phyloP scores from a whole-genome alignment of 768 basidiomycete species.

The Suillus variegatus region DNA sequence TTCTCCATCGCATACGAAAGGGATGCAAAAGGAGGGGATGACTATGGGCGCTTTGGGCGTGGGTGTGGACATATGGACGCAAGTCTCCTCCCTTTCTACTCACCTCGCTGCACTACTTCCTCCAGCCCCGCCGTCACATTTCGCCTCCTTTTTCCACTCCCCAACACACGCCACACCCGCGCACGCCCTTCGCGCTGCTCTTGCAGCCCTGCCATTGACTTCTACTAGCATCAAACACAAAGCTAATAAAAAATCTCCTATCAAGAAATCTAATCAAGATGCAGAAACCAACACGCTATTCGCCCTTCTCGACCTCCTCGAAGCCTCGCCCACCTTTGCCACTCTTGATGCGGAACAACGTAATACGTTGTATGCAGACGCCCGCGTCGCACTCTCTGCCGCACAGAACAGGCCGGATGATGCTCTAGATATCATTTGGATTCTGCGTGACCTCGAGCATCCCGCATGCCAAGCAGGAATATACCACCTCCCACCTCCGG shows the following conservation, averaged over 20 bases:
- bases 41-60: conserved; percentile 26
- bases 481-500: conserved; percentile 16
- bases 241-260: conserved; percentile 1
- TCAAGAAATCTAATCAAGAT: conserved; percentile 16
- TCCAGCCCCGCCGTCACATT: conserved; percentile 54
- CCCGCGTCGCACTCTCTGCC: conserved; percentile 58
- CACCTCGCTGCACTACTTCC: conserved; percentile 65
- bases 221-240: conserved; percentile 25
- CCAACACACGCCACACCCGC: conserved; percentile 63
- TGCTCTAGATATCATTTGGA: conserved; percentile 64
- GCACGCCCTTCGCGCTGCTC: conserved; percentile 59
- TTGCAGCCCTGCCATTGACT: conserved; percentile 25
- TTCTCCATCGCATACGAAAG: conserved; percentile 14
- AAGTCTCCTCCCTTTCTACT: conserved; percentile 66
- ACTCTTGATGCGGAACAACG: conserved; percentile 49
- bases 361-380: conserved; percentile 52
- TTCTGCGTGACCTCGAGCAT: conserved; percentile 68
- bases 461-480: conserved; percentile 31
- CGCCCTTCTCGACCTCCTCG: conserved; percentile 62
- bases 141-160: conserved; percentile 72
- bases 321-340: conserved; percentile 46
- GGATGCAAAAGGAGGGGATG: not conserved
- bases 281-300: conserved; percentile 40
- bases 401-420: conserved; percentile 53
- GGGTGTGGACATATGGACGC: conserved; percentile 68